A percentile compares a stretch with the other conserved stretches of the same genome.
phyloP scores from a whole-genome alignment of 176 grass and related monocot species.

The Thinopyrum elongatum region DNA sequence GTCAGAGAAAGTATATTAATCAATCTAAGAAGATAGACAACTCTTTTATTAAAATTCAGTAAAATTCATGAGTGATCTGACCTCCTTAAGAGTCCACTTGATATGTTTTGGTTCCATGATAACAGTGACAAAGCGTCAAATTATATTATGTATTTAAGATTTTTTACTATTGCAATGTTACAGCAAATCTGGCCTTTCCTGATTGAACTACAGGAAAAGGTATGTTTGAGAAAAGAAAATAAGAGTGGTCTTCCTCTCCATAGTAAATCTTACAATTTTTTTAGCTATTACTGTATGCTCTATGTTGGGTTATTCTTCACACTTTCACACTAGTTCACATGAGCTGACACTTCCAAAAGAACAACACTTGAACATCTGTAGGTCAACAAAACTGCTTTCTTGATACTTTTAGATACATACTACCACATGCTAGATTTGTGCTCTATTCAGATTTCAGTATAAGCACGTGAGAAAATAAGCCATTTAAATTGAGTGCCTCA shows the following conservation, averaged over 20 bases:
- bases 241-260: background rate
- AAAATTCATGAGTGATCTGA: background rate
- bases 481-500: no score
- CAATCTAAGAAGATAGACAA: background rate
- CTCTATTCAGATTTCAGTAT: no score
- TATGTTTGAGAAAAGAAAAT: slow-evolving; percentile 7
- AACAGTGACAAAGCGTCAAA: background rate
- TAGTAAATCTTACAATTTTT: background rate
- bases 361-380: no score
- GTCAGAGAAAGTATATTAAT: background rate
- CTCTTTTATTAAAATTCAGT: background rate
- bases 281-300: background rate
- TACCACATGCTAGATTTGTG: no score
- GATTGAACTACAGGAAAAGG: background rate
- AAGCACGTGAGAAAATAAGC: no score
- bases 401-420: no score
- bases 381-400: no score
- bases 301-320: background rate
- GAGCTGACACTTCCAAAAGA: no score
- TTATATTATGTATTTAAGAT: background rate
- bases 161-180: background rate
- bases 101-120: background rate
- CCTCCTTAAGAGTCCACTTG: background rate
- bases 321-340: background rate
- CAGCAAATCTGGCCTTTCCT: background rate